Base-by-base conservation (phyloP, 371 early-diverging fungal species). In the Funneliformis caledonium region DNA sequence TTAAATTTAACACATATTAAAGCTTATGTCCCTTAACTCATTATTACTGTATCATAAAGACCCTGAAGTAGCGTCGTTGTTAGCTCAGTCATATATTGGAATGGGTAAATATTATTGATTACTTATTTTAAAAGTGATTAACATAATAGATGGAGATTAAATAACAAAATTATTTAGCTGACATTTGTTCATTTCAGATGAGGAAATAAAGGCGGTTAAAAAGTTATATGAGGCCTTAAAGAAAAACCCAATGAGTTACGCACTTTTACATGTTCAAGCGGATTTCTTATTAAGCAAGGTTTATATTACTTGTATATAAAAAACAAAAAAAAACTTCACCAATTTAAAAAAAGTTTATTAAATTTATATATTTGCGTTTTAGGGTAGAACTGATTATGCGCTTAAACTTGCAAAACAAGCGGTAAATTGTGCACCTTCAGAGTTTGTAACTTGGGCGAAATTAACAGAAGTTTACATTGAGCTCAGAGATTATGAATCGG, bases 371-470 rank as follows among this genome's bases (percentile, higher is more conserved):
- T 68, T 26, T 14, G 42, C 31, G 52, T 73, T 82, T 76, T 82
- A 92, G 89, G 88, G 90, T 47, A 87, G 90, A 82, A 85, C 87
- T 62, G 93, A 95, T 42, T 90, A 92, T 84, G 97, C 97, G 5
- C 85, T 96, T 37, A 90, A 92, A 61, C 85, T 98, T 10, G 96
- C 97, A 37, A 94, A 96, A 83, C 92, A 93, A 83, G 97, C 97
- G 19, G 98, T 97, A 31, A 94, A 96, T 82, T 91, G 90, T 43
- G 96, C 98, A 0, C 98, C 98, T 5, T 96, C 96, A 37, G 98
- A 98, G 85, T 97, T 94, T 84, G 84, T 90, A n/a, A 95, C 97
- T 0, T 98, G 98, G 98, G 92, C 95, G 22, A 96, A 96, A 83
- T 88, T 98, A 26, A 95, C 97, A 2, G 93, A 97, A 83, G 89